phyloP scores from a whole-genome alignment of 225 moss, liverwort and hornwort species.

The Lunularia cruciata region DNA sequence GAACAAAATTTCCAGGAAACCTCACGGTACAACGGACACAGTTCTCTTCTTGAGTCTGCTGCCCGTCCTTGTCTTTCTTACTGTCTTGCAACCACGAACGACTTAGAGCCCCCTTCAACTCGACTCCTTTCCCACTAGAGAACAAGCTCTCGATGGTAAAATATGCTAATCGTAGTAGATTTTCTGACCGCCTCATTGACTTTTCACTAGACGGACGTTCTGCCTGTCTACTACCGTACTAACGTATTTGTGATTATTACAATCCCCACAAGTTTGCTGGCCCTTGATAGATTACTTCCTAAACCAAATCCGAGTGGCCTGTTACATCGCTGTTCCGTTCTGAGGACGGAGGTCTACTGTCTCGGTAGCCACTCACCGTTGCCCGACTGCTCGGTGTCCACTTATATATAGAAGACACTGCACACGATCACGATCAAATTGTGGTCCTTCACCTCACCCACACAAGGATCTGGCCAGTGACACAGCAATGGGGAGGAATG shows the following conservation, averaged over 20 bases:
- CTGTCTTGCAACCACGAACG: no score
- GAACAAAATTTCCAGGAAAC: no score
- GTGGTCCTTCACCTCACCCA: background rate
- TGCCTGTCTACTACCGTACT: background rate
- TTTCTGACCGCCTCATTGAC: background rate
- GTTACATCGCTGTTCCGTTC: background rate
- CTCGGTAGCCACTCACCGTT: slow-evolving; percentile 4
- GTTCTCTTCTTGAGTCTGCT: no score
- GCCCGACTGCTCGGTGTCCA: slow-evolving; percentile 1
- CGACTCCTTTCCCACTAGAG: no score
- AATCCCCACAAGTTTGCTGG: background rate
- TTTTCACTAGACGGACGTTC: background rate
- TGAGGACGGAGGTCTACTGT: background rate
- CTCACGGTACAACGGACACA: no score
- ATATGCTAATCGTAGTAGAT: background rate
- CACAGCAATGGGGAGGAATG: no score
- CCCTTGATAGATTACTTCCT: background rate
- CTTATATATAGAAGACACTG: slow-evolving; percentile 1
- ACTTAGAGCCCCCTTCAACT: no score
- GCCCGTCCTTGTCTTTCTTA: no score
- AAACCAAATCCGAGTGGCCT: background rate
- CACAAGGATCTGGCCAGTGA: background rate
- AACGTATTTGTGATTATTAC: background rate
- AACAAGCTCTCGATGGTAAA: no score
- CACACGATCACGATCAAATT: background rate